Percentiles rank a stretch among this genome's conserved stretches.
Evolutionary conservation across 306 rosid genomes (phyloP).

Genomic region (Heteromeles arbutifolia): DNA sequence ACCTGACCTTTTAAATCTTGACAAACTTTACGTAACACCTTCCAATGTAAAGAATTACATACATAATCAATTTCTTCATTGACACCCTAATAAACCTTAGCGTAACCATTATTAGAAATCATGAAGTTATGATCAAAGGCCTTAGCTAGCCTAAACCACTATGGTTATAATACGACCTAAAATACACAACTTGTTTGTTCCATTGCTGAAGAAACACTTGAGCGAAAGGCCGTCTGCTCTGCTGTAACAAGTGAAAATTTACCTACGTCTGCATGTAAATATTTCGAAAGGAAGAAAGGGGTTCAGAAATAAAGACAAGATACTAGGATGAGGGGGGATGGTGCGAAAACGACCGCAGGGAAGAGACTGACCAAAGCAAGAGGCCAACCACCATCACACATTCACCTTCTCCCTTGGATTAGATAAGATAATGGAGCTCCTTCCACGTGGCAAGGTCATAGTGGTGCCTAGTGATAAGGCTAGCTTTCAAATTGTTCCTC

Average conservation of each 20-base stretch:
- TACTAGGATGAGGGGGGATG: background rate
- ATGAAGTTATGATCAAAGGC: too few relatives aligned
- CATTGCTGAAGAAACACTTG: background rate
- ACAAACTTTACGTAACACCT: background rate
- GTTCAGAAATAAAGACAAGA: background rate
- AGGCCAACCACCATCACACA: background rate
- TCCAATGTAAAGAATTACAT: background rate
- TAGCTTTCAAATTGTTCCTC: background rate
- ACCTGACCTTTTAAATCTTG: too few relatives aligned
- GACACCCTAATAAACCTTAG: background rate
- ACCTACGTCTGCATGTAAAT: background rate
- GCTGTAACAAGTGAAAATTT: background rate
- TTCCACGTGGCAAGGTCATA: background rate
- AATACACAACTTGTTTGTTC: too few relatives aligned
- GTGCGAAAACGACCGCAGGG: background rate
- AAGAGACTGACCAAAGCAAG: background rate
- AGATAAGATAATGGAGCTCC: background rate
- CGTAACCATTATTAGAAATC: background rate
- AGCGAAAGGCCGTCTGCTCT: background rate
- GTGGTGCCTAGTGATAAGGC: slow-evolving; percentile 3
- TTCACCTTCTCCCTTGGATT: background rate
- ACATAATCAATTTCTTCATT: background rate
- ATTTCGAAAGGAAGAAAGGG: background rate
- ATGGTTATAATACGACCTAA: background rate
- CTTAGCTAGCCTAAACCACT: background rate